Evolutionary conservation across 2,329 filamentous ascomycete species (phyloP).

Genomic region (Zarea fungicola): DNA sequence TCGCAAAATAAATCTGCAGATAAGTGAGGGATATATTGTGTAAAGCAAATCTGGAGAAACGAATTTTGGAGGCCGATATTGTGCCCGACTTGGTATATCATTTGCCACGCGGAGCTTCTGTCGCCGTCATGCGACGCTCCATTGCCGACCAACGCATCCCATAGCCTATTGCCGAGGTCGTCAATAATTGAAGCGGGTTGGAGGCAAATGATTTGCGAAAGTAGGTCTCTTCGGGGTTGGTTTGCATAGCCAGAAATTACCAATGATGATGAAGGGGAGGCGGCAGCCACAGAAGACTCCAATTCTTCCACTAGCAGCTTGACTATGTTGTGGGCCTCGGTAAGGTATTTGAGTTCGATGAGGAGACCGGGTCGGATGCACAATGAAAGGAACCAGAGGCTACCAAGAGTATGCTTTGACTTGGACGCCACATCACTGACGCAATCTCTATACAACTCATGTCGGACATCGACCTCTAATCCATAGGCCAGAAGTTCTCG

Average conservation of each 20-base stretch:
- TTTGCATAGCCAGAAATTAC: constrained; percentile 45
- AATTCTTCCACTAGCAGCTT: constrained; percentile 60
- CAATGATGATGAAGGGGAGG: not conserved
- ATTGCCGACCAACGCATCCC: constrained; percentile 67
- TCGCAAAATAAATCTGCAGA: constrained; percentile 53
- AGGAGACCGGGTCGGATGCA: constrained; percentile 41
- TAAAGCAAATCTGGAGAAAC: constrained; percentile 51
- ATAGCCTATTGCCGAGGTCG: constrained; percentile 60
- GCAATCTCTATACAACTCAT: constrained; percentile 60
- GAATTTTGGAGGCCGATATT: constrained; percentile 43
- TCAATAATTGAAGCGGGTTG: constrained; percentile 57
- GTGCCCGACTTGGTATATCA: constrained; percentile 48
- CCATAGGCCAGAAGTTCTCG: constrained; percentile 54
- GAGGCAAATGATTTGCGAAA: constrained; percentile 52
- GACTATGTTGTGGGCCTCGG: constrained; percentile 56
- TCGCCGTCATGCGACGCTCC: constrained; percentile 54
- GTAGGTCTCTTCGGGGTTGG: constrained; percentile 51
- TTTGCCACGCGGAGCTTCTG: constrained; percentile 63
- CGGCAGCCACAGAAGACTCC: constrained; percentile 42
- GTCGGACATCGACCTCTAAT: constrained; percentile 49
- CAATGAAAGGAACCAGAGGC: constrained; percentile 58
- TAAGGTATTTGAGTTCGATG: constrained; percentile 52
- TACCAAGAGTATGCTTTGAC: constrained; percentile 63
- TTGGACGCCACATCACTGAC: constrained; percentile 61
- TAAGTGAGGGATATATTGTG: constrained; percentile 52